Base-by-base conservation (phyloP, 768 basidiomycete species). In the Termitomyces sp. region DNA sequence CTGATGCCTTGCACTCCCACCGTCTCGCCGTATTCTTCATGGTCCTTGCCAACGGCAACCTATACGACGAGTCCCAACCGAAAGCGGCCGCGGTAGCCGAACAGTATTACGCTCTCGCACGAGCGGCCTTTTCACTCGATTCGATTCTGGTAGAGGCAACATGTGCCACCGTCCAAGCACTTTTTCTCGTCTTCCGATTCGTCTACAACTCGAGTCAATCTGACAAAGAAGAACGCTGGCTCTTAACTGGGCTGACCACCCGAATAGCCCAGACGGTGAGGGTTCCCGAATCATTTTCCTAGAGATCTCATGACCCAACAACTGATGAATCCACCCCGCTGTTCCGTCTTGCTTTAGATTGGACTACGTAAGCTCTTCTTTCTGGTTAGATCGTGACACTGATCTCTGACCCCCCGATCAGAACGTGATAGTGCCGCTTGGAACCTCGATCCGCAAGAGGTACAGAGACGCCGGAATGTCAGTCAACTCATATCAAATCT, bases 21-120 rank as follows among this genome's bases (percentile, higher is more conserved):
- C 70, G 74, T 37, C 74, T 86, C 38, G 74, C 84, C 17, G 76
- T 83, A 20, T 80, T 86, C 69, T 85, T 84, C 68, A 76, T 80
- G 59, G 59, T 84, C 38, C 67, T 86, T 5, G 79, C 81, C 5
- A 76, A 77, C 40, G 85, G 84, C 7, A 66, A 73, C 17, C 67
- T 82, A 5, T 81, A 79, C 62, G 81, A 84, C 49, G 60, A 61
- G 50, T 56, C 73, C 25, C 64, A 74, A 9, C 71, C 78, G 1
- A 70, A 73, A 31, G 67, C 76, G 32, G 61, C 64, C 17, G 50
- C 64, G 5, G 50, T 72, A 2, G 75, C 79, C 34, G 76, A 80
- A 52, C 72, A 75, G 37, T 86, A 79, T 61, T 74, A 83, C 58
- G 76, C 79, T 0, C 72, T 86, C 9, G 75, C 82, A 1, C 74